Percentiles rank a stretch among this genome's conserved stretches.
Conservation (phyloP, 371 early-diverging fungal species). For the Mucor indicus region DNA sequence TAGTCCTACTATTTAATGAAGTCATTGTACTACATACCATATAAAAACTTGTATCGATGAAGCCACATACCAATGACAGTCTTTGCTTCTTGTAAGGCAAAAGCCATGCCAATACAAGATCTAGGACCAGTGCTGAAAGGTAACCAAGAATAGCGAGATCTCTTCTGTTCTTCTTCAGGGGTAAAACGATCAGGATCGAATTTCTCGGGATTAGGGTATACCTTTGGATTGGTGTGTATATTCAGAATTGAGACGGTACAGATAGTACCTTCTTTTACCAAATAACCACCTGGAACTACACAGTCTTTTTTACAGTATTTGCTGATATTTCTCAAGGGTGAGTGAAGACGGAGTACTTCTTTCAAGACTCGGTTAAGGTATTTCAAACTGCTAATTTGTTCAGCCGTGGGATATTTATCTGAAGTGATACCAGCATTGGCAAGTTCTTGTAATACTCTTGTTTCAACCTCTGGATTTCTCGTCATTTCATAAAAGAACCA, state of each 20-base stretch:
- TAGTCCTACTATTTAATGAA: too few species aligned
- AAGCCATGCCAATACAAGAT: constrained; percentile 47
- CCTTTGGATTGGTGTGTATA: constrained; percentile 41
- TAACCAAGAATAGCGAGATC: constrained; percentile 49
- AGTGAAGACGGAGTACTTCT: constrained; percentile 50
- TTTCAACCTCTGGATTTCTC: constrained; percentile 38
- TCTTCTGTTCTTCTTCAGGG: constrained; percentile 49
- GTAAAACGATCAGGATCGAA: constrained; percentile 59
- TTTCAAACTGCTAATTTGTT: constrained; percentile 42
- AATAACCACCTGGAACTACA: constrained; percentile 43
- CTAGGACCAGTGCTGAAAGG: constrained; percentile 51
- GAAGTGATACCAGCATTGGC: constrained; percentile 38
- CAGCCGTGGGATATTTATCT: constrained; percentile 30
- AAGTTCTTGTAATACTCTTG: constrained; percentile 46
- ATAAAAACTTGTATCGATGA: constrained; percentile 31
- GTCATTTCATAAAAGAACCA: constrained; percentile 43
- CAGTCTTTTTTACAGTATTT: constrained; percentile 50
- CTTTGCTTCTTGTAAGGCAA: constrained; percentile 56
- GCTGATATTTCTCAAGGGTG: constrained; percentile 40
- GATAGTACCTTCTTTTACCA: constrained; percentile 15
- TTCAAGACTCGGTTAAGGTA: constrained; percentile 43
- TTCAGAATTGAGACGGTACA: constrained; percentile 18
- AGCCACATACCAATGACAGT: constrained; percentile 48
- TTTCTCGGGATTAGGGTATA: constrained; percentile 37
- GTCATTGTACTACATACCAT: too few species aligned